A percentile compares a stretch with the other conserved stretches of the same genome.
Conservation (phyloP, 1,139 yeast species). For the Saccharomycopsis hybrid region DNA sequence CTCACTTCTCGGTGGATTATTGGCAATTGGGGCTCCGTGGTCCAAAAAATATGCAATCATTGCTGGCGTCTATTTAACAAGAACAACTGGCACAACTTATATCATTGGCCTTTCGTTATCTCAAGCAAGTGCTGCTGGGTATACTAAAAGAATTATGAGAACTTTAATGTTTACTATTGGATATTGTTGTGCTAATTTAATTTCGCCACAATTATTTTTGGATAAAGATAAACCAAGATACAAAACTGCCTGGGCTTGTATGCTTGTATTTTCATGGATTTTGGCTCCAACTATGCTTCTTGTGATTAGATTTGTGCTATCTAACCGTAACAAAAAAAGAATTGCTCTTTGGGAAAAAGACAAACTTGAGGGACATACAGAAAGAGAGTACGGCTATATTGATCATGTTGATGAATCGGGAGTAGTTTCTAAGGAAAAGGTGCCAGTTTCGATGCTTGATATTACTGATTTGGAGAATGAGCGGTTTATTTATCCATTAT, state of each 20-base stretch:
- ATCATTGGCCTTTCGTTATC: conserved; percentile 25
- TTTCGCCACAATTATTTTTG: conserved; percentile 28
- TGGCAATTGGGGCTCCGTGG: conserved; percentile 28
- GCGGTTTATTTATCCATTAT: conserved; percentile 37
- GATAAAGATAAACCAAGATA: conserved; percentile 26
- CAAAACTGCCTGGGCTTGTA: conserved; percentile 31
- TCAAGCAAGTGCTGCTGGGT: conserved; percentile 28
- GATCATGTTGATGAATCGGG: conserved; percentile 30
- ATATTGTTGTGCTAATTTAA: conserved; percentile 26
- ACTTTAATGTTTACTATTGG: conserved; percentile 25
- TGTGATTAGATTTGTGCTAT: conserved; percentile 29
- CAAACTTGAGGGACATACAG: conserved; percentile 13
- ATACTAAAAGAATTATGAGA: conserved; percentile 28
- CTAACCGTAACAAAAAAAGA: conserved; percentile 31
- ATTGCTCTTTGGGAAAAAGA: conserved; percentile 7
- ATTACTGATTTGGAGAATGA: conserved; percentile 41
- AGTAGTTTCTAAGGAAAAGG: conserved; percentile 27
- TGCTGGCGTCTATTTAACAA: conserved; percentile 27
- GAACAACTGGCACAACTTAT: conserved; percentile 24
- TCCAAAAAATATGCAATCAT: conserved; percentile 29
- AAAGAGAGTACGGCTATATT: conserved; percentile 25
- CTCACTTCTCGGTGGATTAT: conserved; percentile 29
- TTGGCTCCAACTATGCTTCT: conserved; percentile 29
- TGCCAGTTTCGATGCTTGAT: conserved; percentile 37
- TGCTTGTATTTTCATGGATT: conserved; percentile 29